phyloP scores from a whole-genome alignment of 1,284 basidiomycete genomes.

The Tylopilus orsonianus region DNA sequence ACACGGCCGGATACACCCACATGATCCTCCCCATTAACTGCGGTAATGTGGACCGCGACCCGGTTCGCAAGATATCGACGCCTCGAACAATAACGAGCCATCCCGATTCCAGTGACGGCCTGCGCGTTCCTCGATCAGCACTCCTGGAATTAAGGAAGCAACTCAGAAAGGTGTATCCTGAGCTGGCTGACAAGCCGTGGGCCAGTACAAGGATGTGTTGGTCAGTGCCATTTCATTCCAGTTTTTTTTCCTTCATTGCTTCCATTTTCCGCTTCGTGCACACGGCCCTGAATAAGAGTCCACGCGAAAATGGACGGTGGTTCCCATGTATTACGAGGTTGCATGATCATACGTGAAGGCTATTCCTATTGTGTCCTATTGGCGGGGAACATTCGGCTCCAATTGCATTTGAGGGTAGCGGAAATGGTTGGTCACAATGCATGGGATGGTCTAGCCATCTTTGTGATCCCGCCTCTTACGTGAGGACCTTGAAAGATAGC shows the following conservation, averaged over 20 bases:
- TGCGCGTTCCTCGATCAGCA: slow-evolving; percentile 60
- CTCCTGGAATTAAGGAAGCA: slow-evolving; percentile 50
- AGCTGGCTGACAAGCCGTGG: slow-evolving; percentile 68
- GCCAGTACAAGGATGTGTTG: slow-evolving; percentile 78
- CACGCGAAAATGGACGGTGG: too few species aligned
- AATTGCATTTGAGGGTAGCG: neutral
- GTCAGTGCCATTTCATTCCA: too few species aligned
- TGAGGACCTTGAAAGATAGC: neutral
- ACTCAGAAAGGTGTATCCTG: slow-evolving; percentile 67
- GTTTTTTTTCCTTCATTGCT: too few species aligned
- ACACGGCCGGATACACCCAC: slow-evolving; percentile 65
- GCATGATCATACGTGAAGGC: neutral
- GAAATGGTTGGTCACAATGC: neutral
- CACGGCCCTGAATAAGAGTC: neutral
- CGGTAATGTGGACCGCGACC: neutral
- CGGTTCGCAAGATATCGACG: slow-evolving; percentile 49
- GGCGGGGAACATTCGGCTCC: neutral
- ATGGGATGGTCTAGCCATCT: neutral
- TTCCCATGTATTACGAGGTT: neutral
- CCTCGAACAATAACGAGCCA: slow-evolving; percentile 64
- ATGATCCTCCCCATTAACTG: slow-evolving; percentile 23
- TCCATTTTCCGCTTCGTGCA: neutral
- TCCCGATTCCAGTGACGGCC: slow-evolving; percentile 45
- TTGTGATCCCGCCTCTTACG: neutral
- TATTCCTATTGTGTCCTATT: neutral